phyloP scores from a whole-genome alignment of 192 early-diverging fungal species.

The Coemansia sp. region DNA sequence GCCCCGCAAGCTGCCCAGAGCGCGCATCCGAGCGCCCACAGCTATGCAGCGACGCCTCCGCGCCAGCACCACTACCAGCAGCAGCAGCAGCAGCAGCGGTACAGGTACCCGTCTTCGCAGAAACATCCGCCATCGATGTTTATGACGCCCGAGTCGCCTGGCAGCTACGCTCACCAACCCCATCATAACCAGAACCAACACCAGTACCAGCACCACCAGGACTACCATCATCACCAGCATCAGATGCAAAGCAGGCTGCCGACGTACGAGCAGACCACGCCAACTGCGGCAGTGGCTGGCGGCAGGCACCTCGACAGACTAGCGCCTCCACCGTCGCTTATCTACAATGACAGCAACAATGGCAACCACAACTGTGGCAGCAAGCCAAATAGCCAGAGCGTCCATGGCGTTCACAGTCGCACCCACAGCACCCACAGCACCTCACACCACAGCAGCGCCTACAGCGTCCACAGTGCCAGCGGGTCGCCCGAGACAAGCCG shows the following conservation, averaged over 20 bases:
- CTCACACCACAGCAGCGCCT: slow-evolving; percentile 3
- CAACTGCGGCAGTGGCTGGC: slow-evolving; percentile 3
- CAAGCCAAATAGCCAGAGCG: neutral
- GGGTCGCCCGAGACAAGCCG: slow-evolving; percentile 9
- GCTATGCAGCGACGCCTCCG: neutral
- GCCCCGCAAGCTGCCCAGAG: neutral
- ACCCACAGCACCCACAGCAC: neutral
- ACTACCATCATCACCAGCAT: neutral
- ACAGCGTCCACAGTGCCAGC: slow-evolving; percentile 1
- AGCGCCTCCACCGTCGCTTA: slow-evolving; percentile 1
- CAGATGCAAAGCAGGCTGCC: neutral
- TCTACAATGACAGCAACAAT: slow-evolving; percentile 6
- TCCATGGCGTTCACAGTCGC: slow-evolving; percentile 4
- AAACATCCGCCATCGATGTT: neutral
- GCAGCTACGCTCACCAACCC: neutral
- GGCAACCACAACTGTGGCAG: neutral
- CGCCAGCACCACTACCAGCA: slow-evolving; percentile 7
- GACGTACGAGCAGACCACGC: slow-evolving; percentile 2
- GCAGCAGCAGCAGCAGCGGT: slow-evolving; percentile 6
- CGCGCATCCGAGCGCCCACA: neutral
- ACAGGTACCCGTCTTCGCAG: neutral
- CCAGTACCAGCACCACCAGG: too few relatives aligned
- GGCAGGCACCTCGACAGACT: neutral
- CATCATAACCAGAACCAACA: too few relatives aligned
- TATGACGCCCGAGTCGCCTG: slow-evolving; percentile 3